These are phyloP conservation scores for Backusella morwellensis DNA, from an alignment of 192 early-diverging fungal species.

Conservation along the genomic window DNA sequence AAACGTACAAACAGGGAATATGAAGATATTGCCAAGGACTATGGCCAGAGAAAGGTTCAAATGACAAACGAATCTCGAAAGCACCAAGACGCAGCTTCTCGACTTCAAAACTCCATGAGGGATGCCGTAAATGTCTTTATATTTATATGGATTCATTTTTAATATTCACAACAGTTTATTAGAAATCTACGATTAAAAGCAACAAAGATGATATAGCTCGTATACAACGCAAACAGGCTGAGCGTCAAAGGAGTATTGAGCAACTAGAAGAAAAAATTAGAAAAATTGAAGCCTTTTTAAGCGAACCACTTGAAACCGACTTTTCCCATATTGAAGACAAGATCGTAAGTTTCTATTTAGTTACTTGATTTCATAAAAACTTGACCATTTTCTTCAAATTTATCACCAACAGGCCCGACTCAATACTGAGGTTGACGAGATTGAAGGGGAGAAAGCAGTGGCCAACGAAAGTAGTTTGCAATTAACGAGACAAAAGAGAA, in stretches of 20 bases:
- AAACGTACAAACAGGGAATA: neutral
- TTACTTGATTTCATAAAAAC: neutral
- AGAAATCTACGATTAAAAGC: neutral
- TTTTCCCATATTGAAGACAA: neutral
- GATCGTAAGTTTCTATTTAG: neutral
- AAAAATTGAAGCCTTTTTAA: neutral
- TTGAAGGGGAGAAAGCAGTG: neutral
- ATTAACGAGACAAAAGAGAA: conserved; percentile 12
- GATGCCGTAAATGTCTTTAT: neutral
- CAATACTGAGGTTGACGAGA: neutral
- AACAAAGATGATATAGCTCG: neutral
- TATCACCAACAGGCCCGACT: neutral
- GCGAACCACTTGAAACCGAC: neutral
- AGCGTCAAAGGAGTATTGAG: neutral
- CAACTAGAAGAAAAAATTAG: neutral
- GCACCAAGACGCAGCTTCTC: neutral
- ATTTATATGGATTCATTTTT: neutral
- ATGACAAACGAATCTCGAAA: neutral
- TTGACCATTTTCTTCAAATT: neutral
- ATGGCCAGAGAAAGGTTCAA: neutral
- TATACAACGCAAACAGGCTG: neutral
- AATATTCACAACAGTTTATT: neutral
- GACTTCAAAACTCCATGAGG: neutral
- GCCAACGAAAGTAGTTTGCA: conserved; percentile 20
- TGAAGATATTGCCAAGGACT: neutral